Evolutionary conservation across 2,329 filamentous ascomycete genomes (phyloP), one percentile per base, ranked within the genome.

Genomic region (Thermothelomyces thermophilus): DNA sequence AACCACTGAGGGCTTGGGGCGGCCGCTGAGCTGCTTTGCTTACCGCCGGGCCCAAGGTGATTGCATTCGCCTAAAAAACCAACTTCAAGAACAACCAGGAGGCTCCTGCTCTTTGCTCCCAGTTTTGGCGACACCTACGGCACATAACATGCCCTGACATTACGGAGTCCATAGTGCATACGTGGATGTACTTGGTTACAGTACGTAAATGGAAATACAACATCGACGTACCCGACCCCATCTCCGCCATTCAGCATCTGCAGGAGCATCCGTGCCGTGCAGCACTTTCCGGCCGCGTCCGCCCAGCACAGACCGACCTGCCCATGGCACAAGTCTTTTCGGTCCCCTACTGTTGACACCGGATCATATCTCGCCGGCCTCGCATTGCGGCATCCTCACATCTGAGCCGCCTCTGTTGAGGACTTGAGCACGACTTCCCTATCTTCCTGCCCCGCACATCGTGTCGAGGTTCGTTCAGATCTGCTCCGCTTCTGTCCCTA

Each of bases 291-390:
- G 48, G 41, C 30, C 48, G 33, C 37, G 37, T 42, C 35, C 39
- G 36, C 47, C 50, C 51, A 51, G 53, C 55, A 56, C 57, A 56
- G 55, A 57, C 57, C 51, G 55, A 57, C 57, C 51, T 40, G 49
- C 35, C 43, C 24, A 41, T 41, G 44, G 41, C 20, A 47, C 50
- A 45, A 33, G 47, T 47, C 50, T 55, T n/a, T 48, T 58, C 51
- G 51, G 50, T 54, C 52, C 45, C 43, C 46, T 46, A 45, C 42
- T 50, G 45, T 50, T 51, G 43, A 24, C 28, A 33, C 19, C 41
- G 51, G 51, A 19, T 39, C 54, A 51, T 48, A 55, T 46, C 48
- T 17, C 43, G 40, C 47, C 48, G 46, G 48, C 52, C 39, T 51
- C 41, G 39, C 34, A n/a, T n/a, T n/a, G n/a, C 41, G 22, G 33